Conservation (phyloP, 78 protist species). For the Protostelium mycophagum region DNA sequence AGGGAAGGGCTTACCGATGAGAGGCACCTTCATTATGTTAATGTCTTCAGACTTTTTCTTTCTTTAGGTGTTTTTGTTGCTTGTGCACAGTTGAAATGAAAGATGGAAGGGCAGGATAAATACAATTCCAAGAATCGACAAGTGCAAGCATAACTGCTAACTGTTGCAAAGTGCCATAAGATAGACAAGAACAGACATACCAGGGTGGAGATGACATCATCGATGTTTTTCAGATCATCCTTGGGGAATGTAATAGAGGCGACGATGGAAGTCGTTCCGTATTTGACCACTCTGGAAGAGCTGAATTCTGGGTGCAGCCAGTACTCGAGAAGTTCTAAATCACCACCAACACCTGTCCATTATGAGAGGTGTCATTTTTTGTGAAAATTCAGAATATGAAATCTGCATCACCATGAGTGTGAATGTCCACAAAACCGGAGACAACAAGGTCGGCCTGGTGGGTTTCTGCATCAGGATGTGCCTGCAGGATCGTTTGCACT, state of each 20-base stretch:
- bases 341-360: neutral
- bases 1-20: neutral
- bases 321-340: neutral
- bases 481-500: neutral
- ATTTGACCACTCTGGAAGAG: neutral
- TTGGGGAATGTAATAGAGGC: neutral
- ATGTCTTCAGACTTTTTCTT: neutral
- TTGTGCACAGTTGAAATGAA: no score
- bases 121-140: no score
- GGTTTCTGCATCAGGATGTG: neutral
- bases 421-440: neutral
- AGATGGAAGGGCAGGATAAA: no score
- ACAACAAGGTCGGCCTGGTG: neutral
- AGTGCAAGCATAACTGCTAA: no score
- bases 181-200: no score
- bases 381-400: no score
- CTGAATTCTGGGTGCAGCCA: neutral
- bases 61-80: no score
- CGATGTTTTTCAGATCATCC: neutral
- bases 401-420: neutral
- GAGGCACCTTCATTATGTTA: neutral
- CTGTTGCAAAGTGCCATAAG: no score
- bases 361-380: neutral
- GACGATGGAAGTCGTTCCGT: neutral
- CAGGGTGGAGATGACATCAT: neutral